Evolutionary conservation across 441 rosid species (phyloP).

Genomic region (Gossypium armourianum): DNA sequence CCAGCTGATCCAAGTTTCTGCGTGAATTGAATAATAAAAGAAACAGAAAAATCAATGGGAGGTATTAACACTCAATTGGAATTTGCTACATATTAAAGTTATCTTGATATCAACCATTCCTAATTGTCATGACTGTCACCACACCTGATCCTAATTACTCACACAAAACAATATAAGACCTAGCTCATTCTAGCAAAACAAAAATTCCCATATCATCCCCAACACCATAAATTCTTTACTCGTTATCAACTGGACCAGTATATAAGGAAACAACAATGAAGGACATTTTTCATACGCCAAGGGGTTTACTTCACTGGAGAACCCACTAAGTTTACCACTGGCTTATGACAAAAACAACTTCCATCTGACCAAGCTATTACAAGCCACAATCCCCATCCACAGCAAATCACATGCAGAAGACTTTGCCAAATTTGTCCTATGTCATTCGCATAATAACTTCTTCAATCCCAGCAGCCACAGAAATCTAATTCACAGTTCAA

Average conservation of each 20-base stretch:
- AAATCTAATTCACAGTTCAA: not conserved
- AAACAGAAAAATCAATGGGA: not conserved
- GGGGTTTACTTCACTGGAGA: not conserved
- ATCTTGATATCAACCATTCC: not conserved
- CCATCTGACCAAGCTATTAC: not conserved
- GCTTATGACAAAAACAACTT: not conserved
- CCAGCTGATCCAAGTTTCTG: constrained; percentile 78
- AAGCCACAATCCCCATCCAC: constrained; percentile 2
- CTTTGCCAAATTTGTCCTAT: not conserved
- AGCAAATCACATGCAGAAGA: not conserved
- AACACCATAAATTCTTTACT: not conserved
- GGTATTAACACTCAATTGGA: not conserved
- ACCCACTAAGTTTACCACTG: not conserved
- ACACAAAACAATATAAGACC: not conserved
- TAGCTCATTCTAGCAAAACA: constrained; percentile 3
- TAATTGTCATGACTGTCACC: not conserved
- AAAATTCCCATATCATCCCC: not conserved
- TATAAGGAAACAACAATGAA: not conserved
- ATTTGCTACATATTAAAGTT: constrained; percentile 3
- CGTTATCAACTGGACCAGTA: not conserved
- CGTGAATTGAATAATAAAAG: constrained; percentile 12
- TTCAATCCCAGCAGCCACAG: not conserved
- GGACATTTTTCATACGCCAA: not conserved
- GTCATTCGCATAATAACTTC: constrained; percentile 1
- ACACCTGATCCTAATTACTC: not conserved